Percentiles rank a stretch among this genome's conserved stretches.
phyloP scores from a whole-genome alignment of 352 stramenopile genomes.

The Peronosclerospora sorghi region DNA sequence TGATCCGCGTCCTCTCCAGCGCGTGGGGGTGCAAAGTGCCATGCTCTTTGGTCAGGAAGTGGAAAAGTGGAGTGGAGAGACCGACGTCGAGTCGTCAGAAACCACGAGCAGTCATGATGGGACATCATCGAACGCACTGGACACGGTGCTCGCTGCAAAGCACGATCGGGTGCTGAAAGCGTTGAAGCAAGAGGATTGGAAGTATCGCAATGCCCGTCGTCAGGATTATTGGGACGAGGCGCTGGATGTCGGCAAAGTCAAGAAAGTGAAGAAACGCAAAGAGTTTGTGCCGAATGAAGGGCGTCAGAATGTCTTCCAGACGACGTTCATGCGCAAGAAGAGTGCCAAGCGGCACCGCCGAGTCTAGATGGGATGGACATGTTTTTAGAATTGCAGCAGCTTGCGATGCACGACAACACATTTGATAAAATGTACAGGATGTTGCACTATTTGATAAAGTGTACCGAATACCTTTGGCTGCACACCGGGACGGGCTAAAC shows the following conservation, averaged over 20 bases:
- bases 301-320: slow-evolving; percentile 57
- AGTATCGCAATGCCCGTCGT: slow-evolving; percentile 47
- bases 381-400: slow-evolving; percentile 2
- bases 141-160: slow-evolving; percentile 32
- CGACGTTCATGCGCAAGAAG: slow-evolving; percentile 46
- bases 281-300: slow-evolving; percentile 75
- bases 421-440: too few relatives aligned
- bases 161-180: slow-evolving; percentile 62
- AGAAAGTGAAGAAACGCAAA: slow-evolving; percentile 80
- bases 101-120: slow-evolving; percentile 27
- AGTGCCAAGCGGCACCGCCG: slow-evolving; percentile 24
- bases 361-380: not conserved
- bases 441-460: too few relatives aligned
- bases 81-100: slow-evolving; percentile 32
- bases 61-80: slow-evolving; percentile 52
- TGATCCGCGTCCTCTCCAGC: slow-evolving; percentile 41
- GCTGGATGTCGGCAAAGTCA: slow-evolving; percentile 60
- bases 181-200: slow-evolving; percentile 66
- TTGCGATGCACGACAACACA: slow-evolving; percentile 8
- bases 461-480: too few relatives aligned
- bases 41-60: slow-evolving; percentile 54
- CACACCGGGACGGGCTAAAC: too few relatives aligned
- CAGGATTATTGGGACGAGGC: slow-evolving; percentile 73
- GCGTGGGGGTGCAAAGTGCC: slow-evolving; percentile 49
- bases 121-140: slow-evolving; percentile 10